Conservation (phyloP, 2,329 filamentous ascomycete species). For the Nemania sp. region DNA sequence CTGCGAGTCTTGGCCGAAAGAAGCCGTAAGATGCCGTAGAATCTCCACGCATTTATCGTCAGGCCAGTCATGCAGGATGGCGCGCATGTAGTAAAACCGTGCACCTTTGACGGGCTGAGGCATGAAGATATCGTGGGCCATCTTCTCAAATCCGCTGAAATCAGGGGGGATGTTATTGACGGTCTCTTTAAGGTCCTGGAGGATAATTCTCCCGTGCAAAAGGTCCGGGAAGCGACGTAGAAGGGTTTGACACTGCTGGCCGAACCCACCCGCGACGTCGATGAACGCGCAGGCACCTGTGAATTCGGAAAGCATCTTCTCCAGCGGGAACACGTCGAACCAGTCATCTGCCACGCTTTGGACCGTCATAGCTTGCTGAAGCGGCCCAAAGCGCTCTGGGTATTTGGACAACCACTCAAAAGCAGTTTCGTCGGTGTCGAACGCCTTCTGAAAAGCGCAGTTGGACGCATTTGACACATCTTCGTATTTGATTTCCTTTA, state of each 20-base stretch:
- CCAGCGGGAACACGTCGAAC: conserved; percentile 31
- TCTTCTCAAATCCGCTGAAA: background rate
- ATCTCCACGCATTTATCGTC: conserved; percentile 41
- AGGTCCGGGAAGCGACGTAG: background rate
- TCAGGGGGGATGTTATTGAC: background rate
- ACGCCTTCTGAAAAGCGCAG: conserved; percentile 35
- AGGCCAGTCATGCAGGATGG: conserved; percentile 45
- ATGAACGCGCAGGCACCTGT: background rate
- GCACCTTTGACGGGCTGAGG: conserved; percentile 27
- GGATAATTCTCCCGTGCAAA: background rate
- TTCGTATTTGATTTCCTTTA: conserved; percentile 29
- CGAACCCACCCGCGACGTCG: conserved; percentile 17
- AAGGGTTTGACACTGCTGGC: conserved; percentile 23
- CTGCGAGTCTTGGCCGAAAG: conserved; percentile 39
- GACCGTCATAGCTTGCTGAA: conserved; percentile 34
- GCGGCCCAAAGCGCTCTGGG: conserved; percentile 26
- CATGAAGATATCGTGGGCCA: background rate
- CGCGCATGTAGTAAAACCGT: conserved; percentile 44
- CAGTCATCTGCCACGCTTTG: conserved; percentile 28
- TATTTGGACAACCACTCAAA: conserved; percentile 33
- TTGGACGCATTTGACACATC: conserved; percentile 27
- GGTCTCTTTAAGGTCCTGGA: conserved; percentile 7
- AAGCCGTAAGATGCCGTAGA: conserved; percentile 38
- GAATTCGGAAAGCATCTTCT: conserved; percentile 12
- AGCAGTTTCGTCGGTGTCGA: conserved; percentile 30